A percentile compares a stretch with the other conserved stretches of the same genome.
phyloP scores from a whole-genome alignment of 2,329 filamentous ascomycete genomes.

The Claviceps purpurea region DNA sequence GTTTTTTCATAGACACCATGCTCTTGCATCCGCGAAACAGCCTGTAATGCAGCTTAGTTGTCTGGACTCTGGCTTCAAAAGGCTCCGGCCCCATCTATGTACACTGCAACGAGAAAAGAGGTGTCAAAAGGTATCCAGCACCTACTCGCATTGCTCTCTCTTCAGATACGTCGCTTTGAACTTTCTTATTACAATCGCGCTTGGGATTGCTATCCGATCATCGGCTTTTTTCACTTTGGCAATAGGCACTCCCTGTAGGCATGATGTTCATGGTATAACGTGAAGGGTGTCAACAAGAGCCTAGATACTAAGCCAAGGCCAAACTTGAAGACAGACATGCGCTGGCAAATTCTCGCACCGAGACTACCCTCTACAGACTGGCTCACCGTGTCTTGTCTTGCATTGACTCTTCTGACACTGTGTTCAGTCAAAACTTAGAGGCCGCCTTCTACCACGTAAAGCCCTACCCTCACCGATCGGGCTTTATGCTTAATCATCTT shows the following conservation, averaged over 20 bases:
- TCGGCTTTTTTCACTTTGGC: background rate
- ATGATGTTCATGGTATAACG: background rate
- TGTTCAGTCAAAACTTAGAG: background rate
- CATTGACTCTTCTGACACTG: background rate
- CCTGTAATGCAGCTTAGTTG: no score
- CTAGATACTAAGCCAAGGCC: background rate
- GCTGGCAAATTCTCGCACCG: background rate
- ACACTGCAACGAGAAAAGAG: no score
- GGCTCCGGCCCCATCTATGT: no score
- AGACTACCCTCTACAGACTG: background rate
- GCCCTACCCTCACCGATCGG: conserved; percentile 4
- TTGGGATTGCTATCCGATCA: no score
- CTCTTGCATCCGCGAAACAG: no score
- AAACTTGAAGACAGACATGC: background rate
- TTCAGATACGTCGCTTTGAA: no score
- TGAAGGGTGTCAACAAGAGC: background rate
- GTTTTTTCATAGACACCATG: no score
- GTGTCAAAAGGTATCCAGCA: no score
- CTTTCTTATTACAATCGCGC: no score
- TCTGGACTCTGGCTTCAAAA: no score
- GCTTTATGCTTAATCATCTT: background rate
- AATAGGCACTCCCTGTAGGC: background rate
- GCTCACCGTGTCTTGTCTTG: background rate
- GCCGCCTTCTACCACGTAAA: background rate
- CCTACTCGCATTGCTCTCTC: no score